phyloP scores from a whole-genome alignment of 805 yeast species.

The Clavispora carvajalis region DNA sequence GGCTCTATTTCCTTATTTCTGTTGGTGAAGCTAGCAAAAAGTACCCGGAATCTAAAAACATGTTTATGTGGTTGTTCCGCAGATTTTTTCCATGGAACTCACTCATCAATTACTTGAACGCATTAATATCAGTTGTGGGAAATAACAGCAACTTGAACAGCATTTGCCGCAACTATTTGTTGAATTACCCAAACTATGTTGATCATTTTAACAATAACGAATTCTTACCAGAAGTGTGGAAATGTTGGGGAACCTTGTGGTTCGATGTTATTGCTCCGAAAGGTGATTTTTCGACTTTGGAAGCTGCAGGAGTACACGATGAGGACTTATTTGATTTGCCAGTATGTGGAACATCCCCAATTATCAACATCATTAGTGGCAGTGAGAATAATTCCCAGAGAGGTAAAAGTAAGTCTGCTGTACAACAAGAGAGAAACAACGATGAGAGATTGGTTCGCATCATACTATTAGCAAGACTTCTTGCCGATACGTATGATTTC shows the following conservation, averaged over 20 bases:
- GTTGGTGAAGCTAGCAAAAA: slow-evolving; percentile 50
- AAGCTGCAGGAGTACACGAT: slow-evolving; percentile 53
- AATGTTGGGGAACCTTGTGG: slow-evolving; percentile 83
- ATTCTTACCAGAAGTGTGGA: slow-evolving; percentile 71
- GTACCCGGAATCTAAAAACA: slow-evolving; percentile 40
- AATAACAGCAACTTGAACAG: slow-evolving; percentile 21
- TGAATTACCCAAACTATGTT: slow-evolving; percentile 34
- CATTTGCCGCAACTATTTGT: slow-evolving; percentile 17
- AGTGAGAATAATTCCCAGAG: slow-evolving; percentile 19
- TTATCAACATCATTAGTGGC: slow-evolving; percentile 25
- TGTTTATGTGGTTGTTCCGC: slow-evolving; percentile 48
- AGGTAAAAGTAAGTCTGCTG: slow-evolving; percentile 13
- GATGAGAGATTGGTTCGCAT: slow-evolving; percentile 49
- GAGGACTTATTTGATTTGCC: slow-evolving; percentile 58
- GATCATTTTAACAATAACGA: slow-evolving; percentile 54
- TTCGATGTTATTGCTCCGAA: slow-evolving; percentile 56
- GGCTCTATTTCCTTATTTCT: slow-evolving; percentile 69
- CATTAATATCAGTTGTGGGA: slow-evolving; percentile 37
- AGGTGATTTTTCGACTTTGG: slow-evolving; percentile 44
- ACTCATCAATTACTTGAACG: slow-evolving; percentile 58
- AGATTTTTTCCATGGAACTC: slow-evolving; percentile 67
- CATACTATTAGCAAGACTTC: slow-evolving; percentile 43
- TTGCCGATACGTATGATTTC: slow-evolving; percentile 49
- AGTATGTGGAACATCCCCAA: slow-evolving; percentile 48
- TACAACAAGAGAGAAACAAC: slow-evolving; percentile 37